Evolutionary conservation across 2,329 filamentous ascomycete species (phyloP), one percentile per base, ranked within the genome.

Genomic region (Ceratocystis huliohia): DNA sequence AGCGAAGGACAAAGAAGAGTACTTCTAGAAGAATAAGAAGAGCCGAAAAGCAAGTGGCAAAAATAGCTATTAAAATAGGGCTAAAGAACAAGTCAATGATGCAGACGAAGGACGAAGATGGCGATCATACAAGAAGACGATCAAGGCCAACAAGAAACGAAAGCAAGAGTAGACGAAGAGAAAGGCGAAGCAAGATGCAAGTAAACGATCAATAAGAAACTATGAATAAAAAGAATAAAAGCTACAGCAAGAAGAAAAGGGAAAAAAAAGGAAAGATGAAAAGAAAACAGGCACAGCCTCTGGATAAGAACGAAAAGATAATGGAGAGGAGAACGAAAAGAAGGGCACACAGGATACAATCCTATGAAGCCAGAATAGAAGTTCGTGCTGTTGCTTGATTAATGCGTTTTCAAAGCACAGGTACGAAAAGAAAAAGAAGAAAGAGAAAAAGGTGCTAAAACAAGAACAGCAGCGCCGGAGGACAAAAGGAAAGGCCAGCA

Each of bases 291-390:
- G 59, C 15, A 48, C 25, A 66, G 30, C 20, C 30, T 25, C 53
- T 41, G 41, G 20, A 65, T 37, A 50, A 20, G 45, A 44, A 61
- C 37, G 44, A 22, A 62, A 10, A 53, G 20, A 37, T 33, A 46
- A 25, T 22, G 37, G 28, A 7, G 28, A n/a, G 8, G 20, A 48
- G 5, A 57, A 28, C 50, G 53, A 48, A 48, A 28, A 45, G 57
- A 56, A 62, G 44, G 63, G 33, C 17, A 56, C 63, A 28, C 25
- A 57, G 53, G 53, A 57, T n/a, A 28, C 53, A 30, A 57, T 57
- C 53, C 53, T 57, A 13, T 57, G 53, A 57, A 30, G 53, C 53
- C 53, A 57, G 56, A 59, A 68, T 22, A 65, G 41, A 41, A 59
- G 10, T 41, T 20, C n/a, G 17, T 25, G 33, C 22, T 65, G 37